Evolutionary conservation across 1,139 yeast species (phyloP).

Genomic region (Insectozyma bohioensis): DNA sequence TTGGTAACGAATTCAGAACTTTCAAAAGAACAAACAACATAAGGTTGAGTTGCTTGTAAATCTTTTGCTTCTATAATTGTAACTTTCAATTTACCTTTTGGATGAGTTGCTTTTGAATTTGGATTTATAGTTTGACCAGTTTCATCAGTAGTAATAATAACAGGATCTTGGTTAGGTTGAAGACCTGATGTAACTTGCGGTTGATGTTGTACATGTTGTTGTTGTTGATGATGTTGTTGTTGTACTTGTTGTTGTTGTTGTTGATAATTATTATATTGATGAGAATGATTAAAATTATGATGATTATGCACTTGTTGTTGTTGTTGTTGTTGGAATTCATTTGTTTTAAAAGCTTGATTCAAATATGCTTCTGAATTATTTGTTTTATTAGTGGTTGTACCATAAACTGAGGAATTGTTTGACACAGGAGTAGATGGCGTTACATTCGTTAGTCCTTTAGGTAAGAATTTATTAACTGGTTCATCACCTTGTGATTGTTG

Average conservation of each 20-base stretch:
- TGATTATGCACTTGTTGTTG: slow-evolving; percentile 9
- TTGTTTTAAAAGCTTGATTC: slow-evolving; percentile 25
- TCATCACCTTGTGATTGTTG: slow-evolving; percentile 14
- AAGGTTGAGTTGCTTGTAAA: slow-evolving; percentile 62
- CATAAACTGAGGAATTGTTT: slow-evolving; percentile 62
- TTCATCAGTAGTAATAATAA: slow-evolving; percentile 48
- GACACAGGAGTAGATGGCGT: slow-evolving; percentile 62
- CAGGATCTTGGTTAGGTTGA: slow-evolving; percentile 22
- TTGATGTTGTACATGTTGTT: slow-evolving; percentile 13
- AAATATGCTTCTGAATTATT: slow-evolving; percentile 23
- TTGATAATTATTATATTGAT: slow-evolving; percentile 1
- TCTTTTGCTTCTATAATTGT: slow-evolving; percentile 78
- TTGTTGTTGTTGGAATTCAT: slow-evolving; percentile 11
- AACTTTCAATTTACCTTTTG: slow-evolving; percentile 81
- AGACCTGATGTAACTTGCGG: slow-evolving; percentile 20
- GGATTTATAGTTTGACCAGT: slow-evolving; percentile 30
- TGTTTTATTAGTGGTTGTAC: slow-evolving; percentile 40
- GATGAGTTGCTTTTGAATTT: slow-evolving; percentile 30
- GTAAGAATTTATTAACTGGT: slow-evolving; percentile 29
- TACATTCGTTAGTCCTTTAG: slow-evolving; percentile 32
- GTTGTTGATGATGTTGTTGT: slow-evolving; percentile 8
- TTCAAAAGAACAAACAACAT: slow-evolving; percentile 91
- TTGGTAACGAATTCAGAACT: slow-evolving; percentile 87
- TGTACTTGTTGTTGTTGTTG: slow-evolving; percentile 14
- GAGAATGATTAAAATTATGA: slow-evolving; percentile 1